Base-by-base conservation (phyloP, 108 stramenopile species). In the Fistulifera solaris region DNA sequence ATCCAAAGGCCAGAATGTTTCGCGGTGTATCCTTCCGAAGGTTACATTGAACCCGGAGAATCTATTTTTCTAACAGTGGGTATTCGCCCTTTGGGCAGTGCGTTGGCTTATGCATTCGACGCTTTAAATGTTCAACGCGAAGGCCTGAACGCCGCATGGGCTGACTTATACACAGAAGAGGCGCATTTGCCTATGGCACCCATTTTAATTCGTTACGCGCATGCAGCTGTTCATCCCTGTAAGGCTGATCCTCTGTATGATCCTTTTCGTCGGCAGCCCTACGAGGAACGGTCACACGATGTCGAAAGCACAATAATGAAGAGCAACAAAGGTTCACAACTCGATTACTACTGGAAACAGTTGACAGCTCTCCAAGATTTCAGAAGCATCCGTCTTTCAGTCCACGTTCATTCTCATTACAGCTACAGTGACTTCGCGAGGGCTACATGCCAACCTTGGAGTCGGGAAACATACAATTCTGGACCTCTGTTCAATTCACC, bases 1-100 rank as follows among this genome's bases (percentile, higher is more conserved):
- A 61, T 81, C 31, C 75, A 76, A 62, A 73, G 82, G 19, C 56
- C 72, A 0, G 79, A 85, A 51, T 75, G 68, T 35, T 85, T 85
- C 54, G 71, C 75, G 0, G 72, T 76, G 0, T 85, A 60, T 63
- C 83, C 83, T 11, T 72, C 77, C 10, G 67, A 75, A 56, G 83
- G 83, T 15, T 77, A 72, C 63, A 52, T 85, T 14, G 48, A 40
- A 35, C 75, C 79, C 10, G 83, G 83, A 31, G 71, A 85, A 61
- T 76, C 72, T 2, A 49, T 62, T 19, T 41, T 73, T 25, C 44
- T 80, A 11, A 62, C 67, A 13, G 69, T 85, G 43, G 78, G 83
- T 12, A 76, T 85, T 1, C 53, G 58, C 21, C 66, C 66, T 15
- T 45, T 73, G 27, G 83, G 61, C n/a, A 68, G 65, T 24, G 18